Base-by-base conservation (phyloP, 2,329 filamentous ascomycete genomes). In the Pestalotiopsis sp. region DNA sequence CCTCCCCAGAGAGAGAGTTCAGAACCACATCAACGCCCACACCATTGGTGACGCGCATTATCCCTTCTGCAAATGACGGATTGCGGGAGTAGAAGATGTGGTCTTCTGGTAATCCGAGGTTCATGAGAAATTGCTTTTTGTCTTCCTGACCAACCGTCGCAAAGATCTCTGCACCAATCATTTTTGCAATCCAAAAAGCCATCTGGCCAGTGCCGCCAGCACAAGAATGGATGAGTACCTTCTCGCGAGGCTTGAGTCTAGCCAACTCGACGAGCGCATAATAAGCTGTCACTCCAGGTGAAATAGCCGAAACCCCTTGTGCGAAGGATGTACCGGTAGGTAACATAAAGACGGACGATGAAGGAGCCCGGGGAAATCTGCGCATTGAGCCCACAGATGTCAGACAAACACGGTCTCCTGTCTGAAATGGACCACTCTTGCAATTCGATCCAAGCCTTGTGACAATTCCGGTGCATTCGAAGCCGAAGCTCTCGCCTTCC, bases 11-110 rank as follows among this genome's bases (percentile, higher is more conserved):
- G 2, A 74, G 63, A 3, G 71, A 72, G 63, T 72, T 76, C 3
- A 77, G 58, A 1, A 75, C n/a, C n/a, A n/a, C n/a, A n/a, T n/a
- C 70, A 3, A 76, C 67, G 41, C 76, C 74, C n/a, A 76, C 74
- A 52, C 72, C 67, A 23, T 67, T 60, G 7, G 74, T 76, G 3
- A 68, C 58, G 7, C 66, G 55, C 49, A 68, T 67, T 4, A 77
- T 65, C 1, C 72, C 73, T 7, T 69, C 36, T 1, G 69, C 73
- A 63, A 79, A 78, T 1, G 69, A 66, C 3, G 52, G 58, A 61
- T 75, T 70, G 2, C 74, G 69, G 57, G 69, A 72, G 31, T 68
- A 71, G 62, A 79, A 72, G 17, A 79, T 76, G 60, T 75, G 75
- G 12, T 68, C 64, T 27, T 67, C 62, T 0, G 72, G 73, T 17